Conservation (phyloP, 805 yeast species). For the Metschnikowia chrysomelidarum region DNA sequence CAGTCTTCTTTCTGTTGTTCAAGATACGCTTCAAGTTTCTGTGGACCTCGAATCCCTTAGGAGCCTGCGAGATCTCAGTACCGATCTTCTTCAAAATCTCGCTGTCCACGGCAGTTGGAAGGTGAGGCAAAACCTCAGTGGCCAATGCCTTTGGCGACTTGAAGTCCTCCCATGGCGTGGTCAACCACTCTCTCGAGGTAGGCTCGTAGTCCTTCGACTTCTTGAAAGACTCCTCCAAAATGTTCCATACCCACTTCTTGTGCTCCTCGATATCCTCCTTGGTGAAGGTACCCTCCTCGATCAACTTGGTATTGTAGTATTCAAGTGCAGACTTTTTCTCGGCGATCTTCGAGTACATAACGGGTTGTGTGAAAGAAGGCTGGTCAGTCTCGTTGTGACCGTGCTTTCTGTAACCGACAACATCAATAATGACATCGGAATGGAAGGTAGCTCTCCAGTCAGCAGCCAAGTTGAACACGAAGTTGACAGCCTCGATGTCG, state of each 20-base stretch:
- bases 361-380: conserved; percentile 97
- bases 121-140: conserved; percentile 90
- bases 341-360: conserved; percentile 91
- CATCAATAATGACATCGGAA: conserved; percentile 92
- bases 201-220: conserved; percentile 90
- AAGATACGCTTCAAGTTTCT: conserved; percentile 94
- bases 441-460: conserved; percentile 98
- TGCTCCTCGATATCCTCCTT: conserved; percentile 90
- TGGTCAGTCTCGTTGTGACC: conserved; percentile 99
- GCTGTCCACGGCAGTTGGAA: conserved; percentile 88
- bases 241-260: conserved; percentile 96
- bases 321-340: conserved; percentile 88
- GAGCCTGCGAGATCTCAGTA: conserved; percentile 73
- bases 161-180: conserved; percentile 98
- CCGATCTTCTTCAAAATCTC: conserved; percentile 76
- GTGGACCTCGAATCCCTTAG: conserved; percentile 85
- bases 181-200: conserved; percentile 93
- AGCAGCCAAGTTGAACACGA: conserved; percentile 93
- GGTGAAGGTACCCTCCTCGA: conserved; percentile 86
- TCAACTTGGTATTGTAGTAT: conserved; percentile 73
- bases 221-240: conserved; percentile 83
- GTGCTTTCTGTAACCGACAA: conserved; percentile 97
- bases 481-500: conserved; percentile 91
- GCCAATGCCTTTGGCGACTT: conserved; percentile 97
- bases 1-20: conserved; percentile 79